Percentiles rank a stretch among this genome's conserved stretches.
Evolutionary conservation across 1,284 basidiomycete species (phyloP).

Genomic region (Apiotrichum akiyoshidainum): DNA sequence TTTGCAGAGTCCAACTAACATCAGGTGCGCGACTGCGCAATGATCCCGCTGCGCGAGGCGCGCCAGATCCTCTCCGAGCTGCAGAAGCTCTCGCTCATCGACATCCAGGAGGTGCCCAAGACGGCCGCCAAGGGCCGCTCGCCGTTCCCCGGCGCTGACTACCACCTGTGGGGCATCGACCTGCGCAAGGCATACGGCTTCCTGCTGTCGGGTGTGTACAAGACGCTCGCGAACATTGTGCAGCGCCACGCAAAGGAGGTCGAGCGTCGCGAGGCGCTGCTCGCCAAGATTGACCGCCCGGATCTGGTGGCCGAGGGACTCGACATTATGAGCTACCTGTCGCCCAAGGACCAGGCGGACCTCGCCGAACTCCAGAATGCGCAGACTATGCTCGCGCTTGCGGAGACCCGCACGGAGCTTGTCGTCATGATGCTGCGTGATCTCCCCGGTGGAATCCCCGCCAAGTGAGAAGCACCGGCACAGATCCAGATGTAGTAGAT

Average conservation of each 20-base stretch:
- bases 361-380: constrained; percentile 53
- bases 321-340: constrained; percentile 41
- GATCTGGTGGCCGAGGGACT: constrained; percentile 69
- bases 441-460: constrained; percentile 52
- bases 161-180: constrained; percentile 80
- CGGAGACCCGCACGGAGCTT: constrained; percentile 77
- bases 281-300: constrained; percentile 73
- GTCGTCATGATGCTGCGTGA: constrained; percentile 80
- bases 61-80: constrained; percentile 75
- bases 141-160: constrained; percentile 33
- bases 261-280: constrained; percentile 62
- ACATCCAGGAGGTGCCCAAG: constrained; percentile 85
- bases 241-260: constrained; percentile 67
- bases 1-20: neutral
- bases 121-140: constrained; percentile 75
- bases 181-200: constrained; percentile 72
- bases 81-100: constrained; percentile 73
- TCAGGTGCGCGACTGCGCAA: constrained; percentile 85
- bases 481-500: too few species aligned
- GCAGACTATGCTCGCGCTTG: constrained; percentile 65
- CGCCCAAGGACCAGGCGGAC: constrained; percentile 45
- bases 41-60: constrained; percentile 85
- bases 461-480: too few species aligned
- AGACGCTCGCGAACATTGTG: constrained; percentile 78
- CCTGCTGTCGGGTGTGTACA: constrained; percentile 73